Evolutionary conservation across 345 rosid genomes (phyloP).

Genomic region (Populus nigra): DNA sequence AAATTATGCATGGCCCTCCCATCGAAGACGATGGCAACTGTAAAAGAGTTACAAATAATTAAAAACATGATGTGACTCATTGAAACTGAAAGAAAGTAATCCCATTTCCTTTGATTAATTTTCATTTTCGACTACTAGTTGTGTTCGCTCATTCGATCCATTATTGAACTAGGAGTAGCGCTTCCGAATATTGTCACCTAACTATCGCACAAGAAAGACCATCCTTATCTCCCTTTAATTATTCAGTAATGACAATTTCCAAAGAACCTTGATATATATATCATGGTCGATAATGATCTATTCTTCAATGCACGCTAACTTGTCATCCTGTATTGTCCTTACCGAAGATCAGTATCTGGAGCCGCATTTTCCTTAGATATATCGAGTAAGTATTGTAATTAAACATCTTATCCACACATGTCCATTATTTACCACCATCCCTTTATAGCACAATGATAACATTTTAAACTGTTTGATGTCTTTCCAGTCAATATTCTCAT

Average conservation of each 20-base stretch:
- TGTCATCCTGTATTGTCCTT: not conserved
- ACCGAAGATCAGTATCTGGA: not conserved
- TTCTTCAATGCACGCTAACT: not conserved
- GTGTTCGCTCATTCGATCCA: not conserved
- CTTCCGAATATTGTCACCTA: not conserved
- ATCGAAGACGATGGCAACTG: not conserved
- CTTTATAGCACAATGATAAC: not conserved
- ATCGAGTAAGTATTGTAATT: not conserved
- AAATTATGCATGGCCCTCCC: not conserved
- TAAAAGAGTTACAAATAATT: not conserved
- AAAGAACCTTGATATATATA: not conserved
- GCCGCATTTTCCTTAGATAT: not conserved
- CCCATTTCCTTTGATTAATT: not conserved
- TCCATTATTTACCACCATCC: not conserved
- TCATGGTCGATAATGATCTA: not conserved
- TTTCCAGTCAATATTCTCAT: not conserved
- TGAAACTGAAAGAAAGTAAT: not conserved
- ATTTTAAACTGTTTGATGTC: not conserved
- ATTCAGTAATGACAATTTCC: not conserved
- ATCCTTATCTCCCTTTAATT: not conserved
- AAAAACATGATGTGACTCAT: not conserved
- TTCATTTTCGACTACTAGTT: not conserved
- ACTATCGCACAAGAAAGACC: not conserved
- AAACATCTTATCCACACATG: not conserved
- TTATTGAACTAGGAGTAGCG: not conserved